These are phyloP conservation scores for Euphorbia tirucalli DNA, from an alignment of 345 rosid species.

Conservation along the genomic window DNA sequence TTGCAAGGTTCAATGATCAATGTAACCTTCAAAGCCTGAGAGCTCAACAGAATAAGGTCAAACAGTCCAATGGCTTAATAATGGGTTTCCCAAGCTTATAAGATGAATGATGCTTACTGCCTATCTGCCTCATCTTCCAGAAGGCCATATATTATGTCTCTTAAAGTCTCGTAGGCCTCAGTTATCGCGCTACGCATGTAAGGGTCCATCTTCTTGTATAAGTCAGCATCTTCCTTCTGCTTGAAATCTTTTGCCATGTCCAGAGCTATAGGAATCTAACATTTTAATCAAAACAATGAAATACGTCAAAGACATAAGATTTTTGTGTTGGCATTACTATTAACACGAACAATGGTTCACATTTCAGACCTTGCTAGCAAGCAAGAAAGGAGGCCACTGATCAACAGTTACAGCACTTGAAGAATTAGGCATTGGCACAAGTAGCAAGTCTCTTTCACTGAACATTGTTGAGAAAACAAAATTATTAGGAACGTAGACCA, in stretches of 20 bases:
- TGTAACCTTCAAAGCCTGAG: not conserved
- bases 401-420: slow-evolving; percentile 61
- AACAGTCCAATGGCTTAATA: not conserved
- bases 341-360: slow-evolving; percentile 16
- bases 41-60: not conserved
- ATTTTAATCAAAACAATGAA: slow-evolving; percentile 23
- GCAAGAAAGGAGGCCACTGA: slow-evolving; percentile 98
- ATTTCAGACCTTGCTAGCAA: slow-evolving; percentile 84
- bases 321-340: slow-evolving; percentile 14
- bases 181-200: slow-evolving; percentile 75
- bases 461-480: slow-evolving; percentile 20
- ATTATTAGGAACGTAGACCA: slow-evolving; percentile 12
- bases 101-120: slow-evolving; percentile 42
- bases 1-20: not conserved
- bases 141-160: slow-evolving; percentile 55
- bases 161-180: slow-evolving; percentile 78
- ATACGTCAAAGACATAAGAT: slow-evolving; percentile 13
- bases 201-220: slow-evolving; percentile 80
- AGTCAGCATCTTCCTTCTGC: slow-evolving; percentile 63
- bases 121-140: slow-evolving; percentile 65
- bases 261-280: slow-evolving; percentile 92
- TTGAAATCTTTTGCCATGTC: slow-evolving; percentile 98
- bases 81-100: not conserved
- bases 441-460: slow-evolving; percentile 87
- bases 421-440: slow-evolving; percentile 86